phyloP scores from a whole-genome alignment of 2,329 filamentous ascomycete genomes.

The Monosporascus sp. region DNA sequence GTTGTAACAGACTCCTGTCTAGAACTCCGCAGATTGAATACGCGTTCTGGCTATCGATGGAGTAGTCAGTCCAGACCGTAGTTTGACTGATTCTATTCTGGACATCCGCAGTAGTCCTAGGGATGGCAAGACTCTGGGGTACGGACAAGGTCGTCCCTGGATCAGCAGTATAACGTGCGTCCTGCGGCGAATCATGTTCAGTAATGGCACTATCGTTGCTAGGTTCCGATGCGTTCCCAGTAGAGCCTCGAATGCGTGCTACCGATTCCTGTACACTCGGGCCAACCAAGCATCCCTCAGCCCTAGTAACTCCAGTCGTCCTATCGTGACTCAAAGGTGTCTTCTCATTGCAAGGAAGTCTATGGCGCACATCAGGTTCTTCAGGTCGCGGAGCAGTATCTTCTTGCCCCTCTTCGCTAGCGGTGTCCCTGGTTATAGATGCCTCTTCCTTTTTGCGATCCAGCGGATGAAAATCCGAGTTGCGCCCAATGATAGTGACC shows the following conservation, averaged over 20 bases:
- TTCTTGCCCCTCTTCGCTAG: conserved; percentile 5
- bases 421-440: neutral
- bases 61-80: conserved; percentile 58
- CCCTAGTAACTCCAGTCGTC: conserved; percentile 22
- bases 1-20: conserved; percentile 17
- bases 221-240: conserved; percentile 7
- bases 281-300: conserved; percentile 26
- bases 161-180: conserved; percentile 21
- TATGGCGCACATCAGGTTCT: conserved; percentile 4
- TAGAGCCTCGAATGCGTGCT: conserved; percentile 12
- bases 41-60: conserved; percentile 47
- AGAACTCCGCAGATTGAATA: conserved; percentile 26
- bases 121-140: conserved; percentile 43
- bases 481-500: conserved; percentile 45
- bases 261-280: conserved; percentile 21
- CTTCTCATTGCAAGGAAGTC: conserved; percentile 6
- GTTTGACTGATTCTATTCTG: conserved; percentile 48
- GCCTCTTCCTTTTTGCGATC: conserved; percentile 5
- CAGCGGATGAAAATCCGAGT: conserved; percentile 31
- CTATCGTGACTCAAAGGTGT: conserved; percentile 15
- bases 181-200: conserved; percentile 15
- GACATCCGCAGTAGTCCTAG: conserved; percentile 36
- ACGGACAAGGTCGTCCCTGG: conserved; percentile 31
- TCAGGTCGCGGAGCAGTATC: conserved; percentile 7
- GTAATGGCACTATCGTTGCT: conserved; percentile 7